phyloP scores from a whole-genome alignment of 2,329 filamentous ascomycete species.

The Paraphaeosphaeria minitans region DNA sequence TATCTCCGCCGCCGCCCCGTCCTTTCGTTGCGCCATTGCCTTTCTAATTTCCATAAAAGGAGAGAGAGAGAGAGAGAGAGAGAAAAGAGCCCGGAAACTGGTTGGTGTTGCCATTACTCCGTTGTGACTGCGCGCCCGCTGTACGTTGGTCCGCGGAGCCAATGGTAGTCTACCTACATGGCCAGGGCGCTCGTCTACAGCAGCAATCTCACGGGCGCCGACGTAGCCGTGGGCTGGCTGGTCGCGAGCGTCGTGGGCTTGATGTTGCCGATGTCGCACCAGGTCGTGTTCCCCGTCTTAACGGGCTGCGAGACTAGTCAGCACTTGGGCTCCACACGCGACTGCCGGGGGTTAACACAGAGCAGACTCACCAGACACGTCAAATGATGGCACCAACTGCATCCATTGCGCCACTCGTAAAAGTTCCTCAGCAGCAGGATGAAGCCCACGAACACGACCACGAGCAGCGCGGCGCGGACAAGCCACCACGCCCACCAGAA shows the following conservation, averaged over 20 bases:
- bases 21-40: no score
- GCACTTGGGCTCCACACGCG: not conserved
- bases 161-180: no score
- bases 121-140: no score
- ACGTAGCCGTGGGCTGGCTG: not conserved
- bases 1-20: not conserved
- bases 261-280: constrained; percentile 45
- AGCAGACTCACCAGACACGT: constrained; percentile 79
- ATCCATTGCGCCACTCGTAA: constrained; percentile 76
- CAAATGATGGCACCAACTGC: constrained; percentile 92
- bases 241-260: constrained; percentile 21
- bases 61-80: no score
- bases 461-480: constrained; percentile 75
- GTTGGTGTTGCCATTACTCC: no score
- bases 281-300: constrained; percentile 34
- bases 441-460: constrained; percentile 83
- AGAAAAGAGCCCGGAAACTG: no score
- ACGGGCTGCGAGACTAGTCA: constrained; percentile 24
- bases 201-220: not conserved
- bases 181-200: not conserved
- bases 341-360: no score
- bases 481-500: constrained; percentile 99
- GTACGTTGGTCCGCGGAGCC: no score
- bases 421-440: constrained; percentile 90
- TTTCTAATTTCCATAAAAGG: no score